phyloP scores from a whole-genome alignment of 495 filamentous ascomycete species.

The Penicillium paxilli region DNA sequence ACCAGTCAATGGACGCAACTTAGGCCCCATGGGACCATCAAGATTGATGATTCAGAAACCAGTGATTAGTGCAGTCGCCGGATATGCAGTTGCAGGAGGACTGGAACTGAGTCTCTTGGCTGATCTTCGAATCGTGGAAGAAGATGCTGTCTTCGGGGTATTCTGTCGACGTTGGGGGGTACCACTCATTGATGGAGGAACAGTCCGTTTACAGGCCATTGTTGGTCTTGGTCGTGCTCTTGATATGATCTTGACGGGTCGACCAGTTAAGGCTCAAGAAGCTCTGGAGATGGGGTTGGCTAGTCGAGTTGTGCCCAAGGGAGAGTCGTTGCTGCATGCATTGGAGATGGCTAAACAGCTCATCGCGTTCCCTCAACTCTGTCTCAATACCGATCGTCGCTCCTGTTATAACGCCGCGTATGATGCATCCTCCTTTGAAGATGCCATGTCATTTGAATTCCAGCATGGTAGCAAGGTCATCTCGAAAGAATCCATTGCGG shows the following conservation, averaged over 20 bases:
- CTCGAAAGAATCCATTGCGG: constrained; percentile 36
- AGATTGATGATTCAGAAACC: constrained; percentile 40
- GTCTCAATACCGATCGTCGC: constrained; percentile 41
- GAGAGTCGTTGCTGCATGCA: constrained; percentile 44
- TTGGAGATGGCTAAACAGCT: constrained; percentile 40
- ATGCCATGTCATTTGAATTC: constrained; percentile 46
- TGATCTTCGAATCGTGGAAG: constrained; percentile 48
- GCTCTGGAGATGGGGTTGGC: constrained; percentile 50
- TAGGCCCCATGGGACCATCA: constrained; percentile 48
- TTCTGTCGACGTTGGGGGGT: constrained; percentile 52
- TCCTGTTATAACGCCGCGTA: constrained; percentile 47
- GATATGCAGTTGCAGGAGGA: constrained; percentile 51
- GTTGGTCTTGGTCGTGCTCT: constrained; percentile 49
- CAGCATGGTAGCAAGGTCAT: constrained; percentile 38
- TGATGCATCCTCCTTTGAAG: constrained; percentile 39
- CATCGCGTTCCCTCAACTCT: constrained; percentile 43
- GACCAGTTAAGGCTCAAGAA: constrained; percentile 42
- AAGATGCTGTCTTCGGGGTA: constrained; percentile 48
- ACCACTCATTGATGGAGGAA: constrained; percentile 51
- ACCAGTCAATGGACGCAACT: constrained; percentile 27
- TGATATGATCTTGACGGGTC: constrained; percentile 53
- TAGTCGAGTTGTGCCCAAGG: constrained; percentile 48
- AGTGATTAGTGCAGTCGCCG: constrained; percentile 43
- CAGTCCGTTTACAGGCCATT: constrained; percentile 46
- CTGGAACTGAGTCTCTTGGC: constrained; percentile 47